phyloP scores from a whole-genome alignment of 164 flowering plant species.

The Kalanchoe fedtschenkoi region DNA sequence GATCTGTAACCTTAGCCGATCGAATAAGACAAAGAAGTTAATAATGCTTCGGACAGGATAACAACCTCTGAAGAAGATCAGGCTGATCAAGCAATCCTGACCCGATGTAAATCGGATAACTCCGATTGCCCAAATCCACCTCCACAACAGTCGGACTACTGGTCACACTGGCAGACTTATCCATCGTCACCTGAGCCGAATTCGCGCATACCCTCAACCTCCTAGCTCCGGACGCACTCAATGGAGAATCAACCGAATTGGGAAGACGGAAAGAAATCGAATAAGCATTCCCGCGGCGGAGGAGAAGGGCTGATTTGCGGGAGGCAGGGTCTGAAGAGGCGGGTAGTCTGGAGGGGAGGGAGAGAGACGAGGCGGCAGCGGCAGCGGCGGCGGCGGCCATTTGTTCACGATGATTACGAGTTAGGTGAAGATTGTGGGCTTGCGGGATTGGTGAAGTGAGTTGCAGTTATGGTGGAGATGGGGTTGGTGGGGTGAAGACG shows the following conservation, averaged over 20 bases:
- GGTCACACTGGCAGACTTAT: slow-evolving; percentile 21
- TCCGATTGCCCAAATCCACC: slow-evolving; percentile 81
- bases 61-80: slow-evolving; percentile 77
- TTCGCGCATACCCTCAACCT: slow-evolving; percentile 21
- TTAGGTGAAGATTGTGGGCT: slow-evolving; percentile 7
- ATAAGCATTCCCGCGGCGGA: slow-evolving; percentile 8
- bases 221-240: neutral
- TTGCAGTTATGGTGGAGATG: neutral
- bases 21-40: neutral
- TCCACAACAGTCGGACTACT: slow-evolving; percentile 55
- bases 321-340: slow-evolving; percentile 4
- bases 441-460: neutral
- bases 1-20: neutral
- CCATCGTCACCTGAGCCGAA: slow-evolving; percentile 46
- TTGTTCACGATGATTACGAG: slow-evolving; percentile 8
- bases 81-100: slow-evolving; percentile 75
- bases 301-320: slow-evolving; percentile 3
- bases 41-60: neutral
- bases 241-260: slow-evolving; percentile 8
- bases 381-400: too few relatives aligned
- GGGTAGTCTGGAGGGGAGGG: slow-evolving; percentile 12
- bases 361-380: slow-evolving; percentile 10
- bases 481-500: slow-evolving; percentile 1
- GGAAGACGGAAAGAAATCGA: slow-evolving; percentile 9
- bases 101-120: slow-evolving; percentile 95